Percentiles rank a stretch among this genome's conserved stretches.
phyloP scores from a whole-genome alignment of 2,329 filamentous ascomycete genomes.

The Aspergillus ruber region DNA sequence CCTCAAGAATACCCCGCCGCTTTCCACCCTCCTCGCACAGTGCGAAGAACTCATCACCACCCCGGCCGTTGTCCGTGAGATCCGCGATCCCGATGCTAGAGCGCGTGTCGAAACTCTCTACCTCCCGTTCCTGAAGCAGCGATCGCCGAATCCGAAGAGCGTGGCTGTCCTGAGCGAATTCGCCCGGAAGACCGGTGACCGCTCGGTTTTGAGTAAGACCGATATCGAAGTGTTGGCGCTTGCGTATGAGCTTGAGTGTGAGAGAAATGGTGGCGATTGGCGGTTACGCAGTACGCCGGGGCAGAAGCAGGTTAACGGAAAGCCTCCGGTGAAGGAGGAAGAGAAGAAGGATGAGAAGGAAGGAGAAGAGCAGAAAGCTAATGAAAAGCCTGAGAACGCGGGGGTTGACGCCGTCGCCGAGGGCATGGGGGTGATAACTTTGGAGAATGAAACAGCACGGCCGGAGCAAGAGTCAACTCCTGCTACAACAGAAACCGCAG shows the following conservation, averaged over 20 bases:
- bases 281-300: constrained; percentile 70
- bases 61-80: constrained; percentile 79
- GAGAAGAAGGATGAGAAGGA: constrained; percentile 29
- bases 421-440: constrained; percentile 18
- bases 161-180: constrained; percentile 76
- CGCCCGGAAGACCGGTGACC: constrained; percentile 81
- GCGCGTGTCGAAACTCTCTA: constrained; percentile 76
- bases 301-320: constrained; percentile 71
- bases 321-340: constrained; percentile 47
- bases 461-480: constrained; percentile 12
- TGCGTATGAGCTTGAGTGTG: constrained; percentile 89
- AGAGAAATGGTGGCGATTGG: constrained; percentile 85
- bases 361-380: constrained; percentile 10
- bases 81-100: constrained; percentile 74
- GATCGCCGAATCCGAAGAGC: constrained; percentile 68
- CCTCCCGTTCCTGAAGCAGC: constrained; percentile 73
- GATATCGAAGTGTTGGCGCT: constrained; percentile 87
- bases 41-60: constrained; percentile 75
- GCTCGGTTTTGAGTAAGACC: constrained; percentile 76
- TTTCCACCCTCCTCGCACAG: constrained; percentile 72
- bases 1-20: constrained; percentile 83
- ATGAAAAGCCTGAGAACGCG: constrained; percentile 15
- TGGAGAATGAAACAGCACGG: constrained; percentile 24
- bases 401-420: constrained; percentile 25
- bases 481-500: constrained; percentile 9